Percentiles rank a stretch among this genome's conserved stretches.
These are phyloP conservation scores for Cryptosporidium tyzzeri DNA, from an alignment of 169 alveolate species.

Conservation along the genomic window DNA sequence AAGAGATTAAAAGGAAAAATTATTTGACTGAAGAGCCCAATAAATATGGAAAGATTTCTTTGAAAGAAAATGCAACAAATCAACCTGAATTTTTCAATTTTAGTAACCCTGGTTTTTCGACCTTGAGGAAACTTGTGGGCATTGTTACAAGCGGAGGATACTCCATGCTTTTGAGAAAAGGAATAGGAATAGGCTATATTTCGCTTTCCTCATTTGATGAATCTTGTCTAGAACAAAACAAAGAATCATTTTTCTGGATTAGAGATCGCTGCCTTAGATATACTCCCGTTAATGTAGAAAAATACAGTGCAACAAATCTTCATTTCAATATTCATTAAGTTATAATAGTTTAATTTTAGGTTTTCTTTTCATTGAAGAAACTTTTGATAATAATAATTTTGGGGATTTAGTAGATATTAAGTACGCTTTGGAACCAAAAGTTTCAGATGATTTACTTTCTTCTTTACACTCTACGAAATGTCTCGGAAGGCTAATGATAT, in stretches of 20 bases:
- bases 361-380: constrained; percentile 38
- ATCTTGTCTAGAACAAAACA: constrained; percentile 11
- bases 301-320: not conserved
- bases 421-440: not conserved
- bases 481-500: constrained; percentile 44
- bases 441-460: not conserved
- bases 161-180: constrained; percentile 37
- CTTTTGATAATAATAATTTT: constrained; percentile 37
- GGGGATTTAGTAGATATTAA: constrained; percentile 63
- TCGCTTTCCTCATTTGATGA: constrained; percentile 21
- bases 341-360: not conserved
- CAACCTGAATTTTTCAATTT: not conserved
- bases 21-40: constrained; percentile 25
- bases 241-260: constrained; percentile 47
- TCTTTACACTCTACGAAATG: not conserved
- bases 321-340: constrained; percentile 52
- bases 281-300: constrained; percentile 53
- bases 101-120: not conserved
- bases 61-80: not conserved
- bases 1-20: not conserved
- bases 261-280: constrained; percentile 24
- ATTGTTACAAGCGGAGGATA: constrained; percentile 66
- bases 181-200: constrained; percentile 68
- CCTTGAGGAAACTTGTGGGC: constrained; percentile 55
- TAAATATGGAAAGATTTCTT: constrained; percentile 5